Conservation (phyloP, 192 early-diverging fungal species). For the Backusella tarrabulga region DNA sequence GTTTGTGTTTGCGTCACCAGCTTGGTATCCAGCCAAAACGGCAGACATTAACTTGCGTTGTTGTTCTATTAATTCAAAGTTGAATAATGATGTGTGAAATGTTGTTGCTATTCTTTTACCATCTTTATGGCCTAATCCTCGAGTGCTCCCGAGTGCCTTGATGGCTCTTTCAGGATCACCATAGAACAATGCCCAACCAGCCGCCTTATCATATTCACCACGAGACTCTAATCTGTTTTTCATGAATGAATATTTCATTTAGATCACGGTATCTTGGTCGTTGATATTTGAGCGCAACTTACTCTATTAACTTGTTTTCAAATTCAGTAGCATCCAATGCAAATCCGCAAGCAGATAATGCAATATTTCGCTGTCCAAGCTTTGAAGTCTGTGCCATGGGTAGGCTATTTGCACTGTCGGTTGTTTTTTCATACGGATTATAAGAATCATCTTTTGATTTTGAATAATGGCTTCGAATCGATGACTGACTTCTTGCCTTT, state of each 20-base stretch:
- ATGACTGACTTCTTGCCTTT: neutral
- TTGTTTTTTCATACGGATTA: neutral
- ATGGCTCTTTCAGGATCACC: constrained; percentile 74
- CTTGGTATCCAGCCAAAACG: constrained; percentile 58
- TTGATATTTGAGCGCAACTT: neutral
- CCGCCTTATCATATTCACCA: constrained; percentile 80
- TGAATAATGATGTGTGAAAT: neutral
- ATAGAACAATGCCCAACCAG: constrained; percentile 87
- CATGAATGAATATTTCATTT: constrained; percentile 37
- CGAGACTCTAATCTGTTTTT: constrained; percentile 60
- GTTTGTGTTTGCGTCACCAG: constrained; percentile 32
- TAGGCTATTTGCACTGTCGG: constrained; percentile 1
- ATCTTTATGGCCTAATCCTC: constrained; percentile 36
- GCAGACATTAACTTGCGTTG: constrained; percentile 83
- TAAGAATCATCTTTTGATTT: neutral
- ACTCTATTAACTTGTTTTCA: constrained; percentile 46
- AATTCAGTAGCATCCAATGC: constrained; percentile 45
- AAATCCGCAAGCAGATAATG: constrained; percentile 50
- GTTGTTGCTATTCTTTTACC: neutral
- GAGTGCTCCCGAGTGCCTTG: constrained; percentile 53
- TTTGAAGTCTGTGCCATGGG: constrained; percentile 47
- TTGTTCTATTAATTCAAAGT: constrained; percentile 50
- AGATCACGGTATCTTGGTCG: too few species aligned
- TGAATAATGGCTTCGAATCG: neutral
- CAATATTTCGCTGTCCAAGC: constrained; percentile 45